phyloP scores from a whole-genome alignment of 2,329 filamentous ascomycete species.

The Dothistroma pini region DNA sequence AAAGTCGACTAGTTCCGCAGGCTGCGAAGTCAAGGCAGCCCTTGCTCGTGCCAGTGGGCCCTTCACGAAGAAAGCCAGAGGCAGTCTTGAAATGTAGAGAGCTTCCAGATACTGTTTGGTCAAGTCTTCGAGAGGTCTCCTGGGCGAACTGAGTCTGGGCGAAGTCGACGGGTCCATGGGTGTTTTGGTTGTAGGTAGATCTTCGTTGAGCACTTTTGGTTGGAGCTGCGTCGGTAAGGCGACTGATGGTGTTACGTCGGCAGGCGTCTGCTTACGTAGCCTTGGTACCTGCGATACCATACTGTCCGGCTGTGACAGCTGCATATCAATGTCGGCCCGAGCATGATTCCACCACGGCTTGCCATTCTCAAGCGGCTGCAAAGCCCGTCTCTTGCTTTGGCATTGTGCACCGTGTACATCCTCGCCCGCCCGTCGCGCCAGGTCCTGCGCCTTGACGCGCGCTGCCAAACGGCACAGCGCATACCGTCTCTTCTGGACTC shows the following conservation, averaged over 20 bases:
- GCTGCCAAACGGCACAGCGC: slow-evolving; percentile 63
- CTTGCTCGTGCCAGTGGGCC: slow-evolving; percentile 72
- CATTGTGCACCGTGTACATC: slow-evolving; percentile 31
- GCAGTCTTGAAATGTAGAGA: slow-evolving; percentile 58
- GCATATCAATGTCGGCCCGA: slow-evolving; percentile 11
- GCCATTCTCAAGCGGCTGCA: slow-evolving; percentile 10
- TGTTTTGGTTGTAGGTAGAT: background rate
- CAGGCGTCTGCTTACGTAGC: background rate
- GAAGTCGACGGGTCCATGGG: background rate
- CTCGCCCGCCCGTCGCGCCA: slow-evolving; percentile 39
- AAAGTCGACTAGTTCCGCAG: slow-evolving; percentile 63
- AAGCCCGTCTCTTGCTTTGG: slow-evolving; percentile 18
- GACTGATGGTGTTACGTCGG: background rate
- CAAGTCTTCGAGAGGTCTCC: slow-evolving; percentile 29
- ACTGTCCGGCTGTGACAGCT: background rate
- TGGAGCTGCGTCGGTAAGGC: background rate
- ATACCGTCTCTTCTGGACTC: slow-evolving; percentile 47
- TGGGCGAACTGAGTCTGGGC: background rate
- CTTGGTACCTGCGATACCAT: background rate
- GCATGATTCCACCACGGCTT: slow-evolving; percentile 28
- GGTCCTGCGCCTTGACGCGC: slow-evolving; percentile 60
- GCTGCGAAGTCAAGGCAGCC: slow-evolving; percentile 63
- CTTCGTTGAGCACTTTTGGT: background rate
- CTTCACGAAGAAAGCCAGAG: slow-evolving; percentile 79
- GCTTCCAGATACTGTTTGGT: slow-evolving; percentile 41